Evolutionary conservation across 2,329 filamentous ascomycete species (phyloP).

Genomic region (Cadophora gregata): DNA sequence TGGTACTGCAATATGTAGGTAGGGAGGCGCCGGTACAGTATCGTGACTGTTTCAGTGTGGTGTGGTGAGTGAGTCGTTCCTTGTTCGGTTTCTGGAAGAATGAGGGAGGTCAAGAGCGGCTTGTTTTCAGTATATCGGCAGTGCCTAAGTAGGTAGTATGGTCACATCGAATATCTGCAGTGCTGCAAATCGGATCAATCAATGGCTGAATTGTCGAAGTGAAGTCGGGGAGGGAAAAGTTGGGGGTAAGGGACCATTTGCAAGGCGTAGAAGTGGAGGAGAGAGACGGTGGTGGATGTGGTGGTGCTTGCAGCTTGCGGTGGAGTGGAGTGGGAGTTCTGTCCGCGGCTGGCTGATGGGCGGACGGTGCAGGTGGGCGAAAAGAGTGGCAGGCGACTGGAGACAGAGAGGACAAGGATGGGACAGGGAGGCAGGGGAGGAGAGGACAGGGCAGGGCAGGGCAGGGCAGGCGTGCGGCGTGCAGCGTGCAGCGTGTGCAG

Average conservation of each 20-base stretch:
- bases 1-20: conserved; percentile 8
- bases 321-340: too few relatives aligned
- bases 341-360: conserved; percentile 7
- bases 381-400: conserved; percentile 13
- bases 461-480: background rate
- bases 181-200: background rate
- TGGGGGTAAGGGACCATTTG: background rate
- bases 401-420: too few relatives aligned
- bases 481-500: background rate
- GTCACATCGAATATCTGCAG: conserved; percentile 11
- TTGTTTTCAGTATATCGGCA: background rate
- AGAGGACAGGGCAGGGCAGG: background rate
- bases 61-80: background rate
- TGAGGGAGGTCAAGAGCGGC: background rate
- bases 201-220: background rate
- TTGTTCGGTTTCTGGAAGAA: background rate
- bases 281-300: conserved; percentile 4
- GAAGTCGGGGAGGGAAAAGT: background rate
- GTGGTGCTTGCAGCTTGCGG: conserved; percentile 3
- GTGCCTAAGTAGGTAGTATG: background rate
- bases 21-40: background rate
- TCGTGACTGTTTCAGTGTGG: conserved; percentile 4
- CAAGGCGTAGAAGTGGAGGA: background rate
- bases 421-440: too few relatives aligned
- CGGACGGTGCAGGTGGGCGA: background rate